Conservation (phyloP, 768 basidiomycete species). For the Boletus rex-veris region DNA sequence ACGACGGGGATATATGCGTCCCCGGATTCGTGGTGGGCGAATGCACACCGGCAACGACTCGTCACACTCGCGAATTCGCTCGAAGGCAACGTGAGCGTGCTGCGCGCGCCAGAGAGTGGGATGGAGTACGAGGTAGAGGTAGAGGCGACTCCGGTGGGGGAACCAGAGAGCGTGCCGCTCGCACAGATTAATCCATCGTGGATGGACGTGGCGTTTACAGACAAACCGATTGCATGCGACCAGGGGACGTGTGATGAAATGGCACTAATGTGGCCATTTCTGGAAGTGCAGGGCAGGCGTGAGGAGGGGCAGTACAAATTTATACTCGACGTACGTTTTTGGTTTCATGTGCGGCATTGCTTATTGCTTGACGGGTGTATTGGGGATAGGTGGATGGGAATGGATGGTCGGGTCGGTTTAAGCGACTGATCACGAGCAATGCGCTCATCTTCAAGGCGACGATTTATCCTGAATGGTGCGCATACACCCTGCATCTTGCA, state of each 20-base stretch:
- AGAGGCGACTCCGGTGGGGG: slow-evolving; percentile 36
- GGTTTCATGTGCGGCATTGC: neutral
- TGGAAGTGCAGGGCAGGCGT: slow-evolving; percentile 37
- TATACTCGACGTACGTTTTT: slow-evolving; percentile 47
- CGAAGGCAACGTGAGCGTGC: slow-evolving; percentile 37
- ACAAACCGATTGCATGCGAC: slow-evolving; percentile 42
- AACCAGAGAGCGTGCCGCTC: slow-evolving; percentile 33
- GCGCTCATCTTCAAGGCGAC: slow-evolving; percentile 67
- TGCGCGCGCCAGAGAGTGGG: slow-evolving; percentile 29
- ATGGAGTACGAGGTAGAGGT: neutral
- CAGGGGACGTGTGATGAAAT: slow-evolving; percentile 41
- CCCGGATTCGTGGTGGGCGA: slow-evolving; percentile 41
- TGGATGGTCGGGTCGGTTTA: slow-evolving; percentile 69
- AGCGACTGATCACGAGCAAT: slow-evolving; percentile 58
- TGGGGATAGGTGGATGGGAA: slow-evolving; percentile 52
- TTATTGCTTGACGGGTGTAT: neutral
- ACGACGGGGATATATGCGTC: slow-evolving; percentile 61
- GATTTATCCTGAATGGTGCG: slow-evolving; percentile 70
- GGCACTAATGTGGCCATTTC: slow-evolving; percentile 48
- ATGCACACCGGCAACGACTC: slow-evolving; percentile 48
- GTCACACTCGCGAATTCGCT: slow-evolving; percentile 42
- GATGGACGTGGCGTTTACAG: slow-evolving; percentile 60
- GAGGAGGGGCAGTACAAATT: slow-evolving; percentile 61
- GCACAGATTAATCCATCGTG: slow-evolving; percentile 48
- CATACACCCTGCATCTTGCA: too few species aligned